These are phyloP conservation scores for Cornus controversa DNA, from an alignment of 148 eudicot species.

Conservation along the genomic window DNA sequence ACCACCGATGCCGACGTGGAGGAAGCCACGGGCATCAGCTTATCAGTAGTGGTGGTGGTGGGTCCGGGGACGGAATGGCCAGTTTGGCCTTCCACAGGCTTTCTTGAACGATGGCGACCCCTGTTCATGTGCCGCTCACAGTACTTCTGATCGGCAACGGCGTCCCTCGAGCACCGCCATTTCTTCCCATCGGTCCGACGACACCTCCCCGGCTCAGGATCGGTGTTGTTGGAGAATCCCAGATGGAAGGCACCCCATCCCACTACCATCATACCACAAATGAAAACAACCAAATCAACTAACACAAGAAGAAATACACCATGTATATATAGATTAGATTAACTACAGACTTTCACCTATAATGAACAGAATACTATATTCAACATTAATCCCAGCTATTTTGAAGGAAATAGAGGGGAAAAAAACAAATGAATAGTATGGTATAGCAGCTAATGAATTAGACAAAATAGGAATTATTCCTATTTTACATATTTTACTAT, in stretches of 20 bases:
- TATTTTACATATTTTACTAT: no score
- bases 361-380: no score
- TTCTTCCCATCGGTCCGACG: conserved; percentile 69
- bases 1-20: conserved; percentile 24
- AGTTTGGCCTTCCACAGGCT: conserved; percentile 88
- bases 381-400: no score
- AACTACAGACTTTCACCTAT: no score
- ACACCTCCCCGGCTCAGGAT: conserved; percentile 76
- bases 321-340: no score
- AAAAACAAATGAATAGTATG: no score
- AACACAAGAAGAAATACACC: not conserved
- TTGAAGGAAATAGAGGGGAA: no score
- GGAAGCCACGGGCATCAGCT: conserved; percentile 13
- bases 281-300: not conserved
- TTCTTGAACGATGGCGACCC: conserved; percentile 99
- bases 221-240: conserved; percentile 49
- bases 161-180: conserved; percentile 68
- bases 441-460: no score
- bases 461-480: no score
- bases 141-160: conserved; percentile 57
- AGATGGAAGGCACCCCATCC: conserved; percentile 60
- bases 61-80: conserved; percentile 51
- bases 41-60: conserved; percentile 15
- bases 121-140: conserved; percentile 71
- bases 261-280: conserved; percentile 22